Evolutionary conservation across 345 rosid species (phyloP), one percentile per base, ranked within the genome.

Genomic region (Psidium guajava): DNA sequence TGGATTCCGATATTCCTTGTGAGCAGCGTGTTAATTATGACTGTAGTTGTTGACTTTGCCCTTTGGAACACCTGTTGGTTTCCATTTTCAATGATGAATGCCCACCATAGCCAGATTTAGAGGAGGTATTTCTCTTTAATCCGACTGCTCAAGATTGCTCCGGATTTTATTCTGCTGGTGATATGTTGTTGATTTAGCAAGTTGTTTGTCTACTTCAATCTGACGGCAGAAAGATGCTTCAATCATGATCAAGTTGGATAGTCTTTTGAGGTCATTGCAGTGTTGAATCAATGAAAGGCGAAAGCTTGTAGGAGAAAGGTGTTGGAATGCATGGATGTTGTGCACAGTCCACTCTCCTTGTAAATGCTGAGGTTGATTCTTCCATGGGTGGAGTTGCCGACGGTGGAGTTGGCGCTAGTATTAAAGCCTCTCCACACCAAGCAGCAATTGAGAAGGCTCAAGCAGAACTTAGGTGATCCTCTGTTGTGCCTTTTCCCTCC

Each of bases 371-470:
- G 92, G 98, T 93, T 91, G 99, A 94, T 92, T 97, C 80, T 69
- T 69, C 98, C 92, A 97, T 97, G 99, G 99, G 98, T 88, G 99
- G 99, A 92, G 94, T 93, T 93, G 93, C 93, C 58, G 98, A 97
- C 58, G 91, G 96, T 51, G 96, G 99, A 93, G 95, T 91, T 90
- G 98, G 95, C 89, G 89, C 90, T 91, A 94, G 93, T 88, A 87
- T 94, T 86, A 93, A 94, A 91, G 89, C 97, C 93, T 96, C 99
- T 91, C 98, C 94, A 5, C 90, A 89, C 85, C 92, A 90, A 90
- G 93, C 94, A 81, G 96, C 96, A 85, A 94, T 96, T 88, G 99
- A 94, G 89, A 95, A 92, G 92, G 99, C 98, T 90, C 98, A 95
- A 88, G 92, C 94, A 80, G 96, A 96, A 89, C 98, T 97, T 85